Base-by-base conservation (phyloP, 495 filamentous ascomycete species). In the Annulohypoxylon nitens region DNA sequence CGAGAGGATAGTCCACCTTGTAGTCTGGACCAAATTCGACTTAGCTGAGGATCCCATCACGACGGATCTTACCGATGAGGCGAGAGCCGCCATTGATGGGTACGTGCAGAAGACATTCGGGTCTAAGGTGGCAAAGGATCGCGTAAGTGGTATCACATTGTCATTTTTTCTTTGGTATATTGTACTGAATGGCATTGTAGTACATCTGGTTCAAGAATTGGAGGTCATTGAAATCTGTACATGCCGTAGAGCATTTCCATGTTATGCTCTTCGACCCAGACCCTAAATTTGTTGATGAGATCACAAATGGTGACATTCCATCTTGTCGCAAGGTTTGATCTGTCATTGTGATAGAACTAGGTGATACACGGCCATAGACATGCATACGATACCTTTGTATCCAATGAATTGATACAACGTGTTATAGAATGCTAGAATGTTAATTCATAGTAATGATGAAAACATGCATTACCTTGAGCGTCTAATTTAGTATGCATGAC, bases 131-230 rank as follows among this genome's bases (percentile, higher is more conserved):
- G 70, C 83, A 71, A 75, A 79, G 75, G 73, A 86, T 48, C 79
- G 81, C 77, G 86, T 86, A 70, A 81, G 83, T 79, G 20, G n/a
- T 6, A 59, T 65, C 43, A 1, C 3, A 10, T 3, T 26, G 18
- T 11, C 25, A 12, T 63, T 12, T 23, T 33, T n/a, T 23, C 25
- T 2, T 10, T 26, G 7, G 18, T 51, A 8, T 10, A 8, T 36
- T n/a, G 53, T 20, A 47, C 53, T 68, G 58, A 70, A 55, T 10
- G 36, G 16, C n/a, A 20, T 18, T 18, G 64, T 66, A 93, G 90
- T 89, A 94, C 39, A 86, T 92, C 50, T 97, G 93, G 93, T 97
- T 97, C 83, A 94, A 91, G 84, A 97, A 97, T 76, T 97, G 93
- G 93, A 86, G 83, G 59, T 87, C 86, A 2, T 81, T 97, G 68